These are phyloP conservation scores for Bacterosira constricta DNA, from an alignment of 108 stramenopile species.

Conservation along the genomic window DNA sequence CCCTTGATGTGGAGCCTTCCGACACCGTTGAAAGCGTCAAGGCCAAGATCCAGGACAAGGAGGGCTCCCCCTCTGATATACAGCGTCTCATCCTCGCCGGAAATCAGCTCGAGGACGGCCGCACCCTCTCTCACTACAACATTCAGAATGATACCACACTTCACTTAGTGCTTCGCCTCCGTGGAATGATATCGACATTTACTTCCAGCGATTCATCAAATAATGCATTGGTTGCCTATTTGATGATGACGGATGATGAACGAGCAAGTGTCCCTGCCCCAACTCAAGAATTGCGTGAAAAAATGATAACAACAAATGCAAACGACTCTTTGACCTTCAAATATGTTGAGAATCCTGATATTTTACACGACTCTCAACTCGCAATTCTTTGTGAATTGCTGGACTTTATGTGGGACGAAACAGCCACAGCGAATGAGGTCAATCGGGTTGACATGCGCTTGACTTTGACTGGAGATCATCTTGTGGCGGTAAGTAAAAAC, in stretches of 20 bases:
- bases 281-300: conserved; percentile 5
- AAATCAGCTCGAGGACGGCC: conserved; percentile 67
- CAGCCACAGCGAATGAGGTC: neutral
- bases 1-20: no score
- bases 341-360: conserved; percentile 4
- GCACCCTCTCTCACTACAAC: conserved; percentile 64
- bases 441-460: conserved; percentile 14
- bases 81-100: conserved; percentile 69
- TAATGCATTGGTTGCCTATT: conserved; percentile 32
- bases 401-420: conserved; percentile 21
- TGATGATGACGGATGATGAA: conserved; percentile 41
- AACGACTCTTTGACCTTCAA: neutral
- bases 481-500: conserved; percentile 9
- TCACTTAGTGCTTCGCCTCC: conserved; percentile 73
- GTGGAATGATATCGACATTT: conserved; percentile 60
- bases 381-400: conserved; percentile 11
- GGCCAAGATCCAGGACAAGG: conserved; percentile 85
- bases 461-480: conserved; percentile 3
- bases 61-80: conserved; percentile 69
- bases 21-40: no score
- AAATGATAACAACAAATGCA: neutral
- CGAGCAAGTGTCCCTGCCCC: conserved; percentile 15
- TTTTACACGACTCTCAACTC: conserved; percentile 15
- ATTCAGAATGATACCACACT: conserved; percentile 66
- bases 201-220: conserved; percentile 12